A percentile compares a stretch with the other conserved stretches of the same genome.
Evolutionary conservation across 2,329 filamentous ascomycete genomes (phyloP).

Genomic region (Stagonosporopsis chrysanthemi): DNA sequence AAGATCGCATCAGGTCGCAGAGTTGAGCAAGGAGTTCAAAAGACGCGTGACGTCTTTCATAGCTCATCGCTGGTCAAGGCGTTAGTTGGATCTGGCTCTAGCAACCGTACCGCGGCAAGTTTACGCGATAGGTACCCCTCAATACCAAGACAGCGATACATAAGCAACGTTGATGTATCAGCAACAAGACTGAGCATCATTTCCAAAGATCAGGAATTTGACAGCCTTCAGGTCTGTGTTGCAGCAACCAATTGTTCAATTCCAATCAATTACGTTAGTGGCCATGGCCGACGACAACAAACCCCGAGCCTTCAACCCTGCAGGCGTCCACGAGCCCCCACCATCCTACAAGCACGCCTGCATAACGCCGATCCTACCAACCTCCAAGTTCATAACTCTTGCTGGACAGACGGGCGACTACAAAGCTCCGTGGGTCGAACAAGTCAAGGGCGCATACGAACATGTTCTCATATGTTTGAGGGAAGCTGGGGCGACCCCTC

Average conservation of each 20-base stretch:
- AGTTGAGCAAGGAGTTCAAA: constrained; percentile 1
- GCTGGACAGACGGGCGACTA: constrained; percentile 43
- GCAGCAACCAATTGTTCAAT: not conserved
- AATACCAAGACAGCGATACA: constrained; percentile 4
- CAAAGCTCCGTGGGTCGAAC: constrained; percentile 28
- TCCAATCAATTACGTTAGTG: not conserved
- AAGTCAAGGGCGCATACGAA: constrained; percentile 42
- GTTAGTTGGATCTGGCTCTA: not conserved
- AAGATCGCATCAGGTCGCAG: not conserved
- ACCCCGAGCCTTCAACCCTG: constrained; percentile 42
- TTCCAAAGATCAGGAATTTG: not conserved
- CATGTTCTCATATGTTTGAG: constrained; percentile 37
- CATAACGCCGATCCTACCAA: constrained; percentile 40
- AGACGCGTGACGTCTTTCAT: constrained; percentile 13
- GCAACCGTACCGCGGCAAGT: constrained; percentile 4
- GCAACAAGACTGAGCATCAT: not conserved
- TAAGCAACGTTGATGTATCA: not conserved
- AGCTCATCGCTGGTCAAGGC: constrained; percentile 10
- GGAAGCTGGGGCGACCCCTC: constrained; percentile 42
- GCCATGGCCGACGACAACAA: constrained; percentile 30
- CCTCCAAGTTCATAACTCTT: constrained; percentile 42
- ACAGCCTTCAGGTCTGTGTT: too few relatives aligned
- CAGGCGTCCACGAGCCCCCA: constrained; percentile 34
- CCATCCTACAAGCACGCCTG: constrained; percentile 43
- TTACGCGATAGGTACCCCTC: constrained; percentile 15